These are phyloP conservation scores for Hevea brasiliensis DNA, from an alignment of 345 rosid species.

Conservation along the genomic window DNA sequence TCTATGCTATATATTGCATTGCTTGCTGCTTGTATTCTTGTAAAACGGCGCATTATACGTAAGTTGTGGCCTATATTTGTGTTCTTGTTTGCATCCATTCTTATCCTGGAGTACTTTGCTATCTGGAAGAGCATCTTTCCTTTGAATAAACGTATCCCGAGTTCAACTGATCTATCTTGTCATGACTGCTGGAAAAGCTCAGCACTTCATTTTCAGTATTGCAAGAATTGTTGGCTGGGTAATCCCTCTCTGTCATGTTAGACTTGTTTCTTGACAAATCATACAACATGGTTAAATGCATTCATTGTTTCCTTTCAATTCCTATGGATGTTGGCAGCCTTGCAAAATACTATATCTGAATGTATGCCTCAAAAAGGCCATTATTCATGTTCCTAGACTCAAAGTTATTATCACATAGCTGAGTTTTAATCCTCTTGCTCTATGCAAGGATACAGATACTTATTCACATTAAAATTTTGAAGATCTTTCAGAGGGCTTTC, in stretches of 20 bases:
- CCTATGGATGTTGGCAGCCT: too few species aligned
- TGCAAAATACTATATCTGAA: too few species aligned
- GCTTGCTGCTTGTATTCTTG: slow-evolving; percentile 43
- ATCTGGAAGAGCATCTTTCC: slow-evolving; percentile 32
- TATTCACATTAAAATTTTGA: too few species aligned
- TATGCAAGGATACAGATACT: too few species aligned
- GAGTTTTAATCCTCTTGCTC: too few species aligned
- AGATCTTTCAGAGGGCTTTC: too few species aligned
- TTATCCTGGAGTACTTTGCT: slow-evolving; percentile 43
- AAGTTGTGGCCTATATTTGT: slow-evolving; percentile 46
- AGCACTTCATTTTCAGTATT: slow-evolving; percentile 28
- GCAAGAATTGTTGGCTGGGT: slow-evolving; percentile 53
- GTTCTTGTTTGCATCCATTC: slow-evolving; percentile 35
- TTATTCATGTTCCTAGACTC: too few species aligned
- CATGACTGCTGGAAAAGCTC: slow-evolving; percentile 50
- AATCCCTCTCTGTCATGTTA: background rate
- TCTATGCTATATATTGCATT: slow-evolving; percentile 43
- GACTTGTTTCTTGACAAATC: too few species aligned
- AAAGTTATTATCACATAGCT: too few species aligned
- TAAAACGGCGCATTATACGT: slow-evolving; percentile 26
- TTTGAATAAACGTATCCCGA: slow-evolving; percentile 14
- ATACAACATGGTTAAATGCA: too few species aligned
- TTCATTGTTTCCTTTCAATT: too few species aligned
- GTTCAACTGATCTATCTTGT: slow-evolving; percentile 29
- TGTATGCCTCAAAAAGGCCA: too few species aligned